A percentile compares a stretch with the other conserved stretches of the same genome.
Evolutionary conservation across 2,329 filamentous ascomycete species (phyloP).

Genomic region (Rhynchosporium agropyri): DNA sequence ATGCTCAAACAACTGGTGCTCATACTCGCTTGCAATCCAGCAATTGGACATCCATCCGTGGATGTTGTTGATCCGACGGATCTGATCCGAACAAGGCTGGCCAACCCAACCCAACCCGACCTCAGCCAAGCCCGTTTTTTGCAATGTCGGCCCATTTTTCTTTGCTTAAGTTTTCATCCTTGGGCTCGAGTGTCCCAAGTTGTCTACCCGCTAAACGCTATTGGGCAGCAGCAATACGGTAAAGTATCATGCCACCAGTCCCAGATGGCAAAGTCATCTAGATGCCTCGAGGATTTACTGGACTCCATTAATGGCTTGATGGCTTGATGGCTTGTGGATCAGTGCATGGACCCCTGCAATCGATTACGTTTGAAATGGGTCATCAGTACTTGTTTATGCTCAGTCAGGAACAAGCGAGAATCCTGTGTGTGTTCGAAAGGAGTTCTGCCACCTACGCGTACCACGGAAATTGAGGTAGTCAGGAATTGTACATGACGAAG

Average conservation of each 20-base stretch:
- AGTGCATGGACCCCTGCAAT: constrained; percentile 6
- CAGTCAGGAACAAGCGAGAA: constrained; percentile 9
- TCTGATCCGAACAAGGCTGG: constrained; percentile 2
- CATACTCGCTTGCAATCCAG: neutral
- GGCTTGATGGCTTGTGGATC: neutral
- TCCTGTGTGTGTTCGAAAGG: neutral
- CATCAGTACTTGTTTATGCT: constrained; percentile 13
- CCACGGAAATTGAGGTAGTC: no score
- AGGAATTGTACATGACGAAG: neutral
- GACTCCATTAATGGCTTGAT: neutral
- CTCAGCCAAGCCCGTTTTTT: neutral
- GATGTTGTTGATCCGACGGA: constrained; percentile 4
- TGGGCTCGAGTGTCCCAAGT: neutral
- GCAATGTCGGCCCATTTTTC: neutral
- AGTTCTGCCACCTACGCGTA: no score
- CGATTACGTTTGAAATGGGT: constrained; percentile 18
- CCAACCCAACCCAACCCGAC: neutral
- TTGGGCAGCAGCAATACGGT: neutral
- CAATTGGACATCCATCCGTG: neutral
- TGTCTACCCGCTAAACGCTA: constrained; percentile 1
- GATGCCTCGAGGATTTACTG: neutral
- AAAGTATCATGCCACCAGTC: constrained; percentile 16
- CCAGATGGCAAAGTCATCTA: constrained; percentile 6
- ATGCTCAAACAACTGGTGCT: constrained; percentile 14
- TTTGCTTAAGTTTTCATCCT: neutral